Conservation (phyloP, 2,329 filamentous ascomycete species). For the Incumbomyces delicatus region DNA sequence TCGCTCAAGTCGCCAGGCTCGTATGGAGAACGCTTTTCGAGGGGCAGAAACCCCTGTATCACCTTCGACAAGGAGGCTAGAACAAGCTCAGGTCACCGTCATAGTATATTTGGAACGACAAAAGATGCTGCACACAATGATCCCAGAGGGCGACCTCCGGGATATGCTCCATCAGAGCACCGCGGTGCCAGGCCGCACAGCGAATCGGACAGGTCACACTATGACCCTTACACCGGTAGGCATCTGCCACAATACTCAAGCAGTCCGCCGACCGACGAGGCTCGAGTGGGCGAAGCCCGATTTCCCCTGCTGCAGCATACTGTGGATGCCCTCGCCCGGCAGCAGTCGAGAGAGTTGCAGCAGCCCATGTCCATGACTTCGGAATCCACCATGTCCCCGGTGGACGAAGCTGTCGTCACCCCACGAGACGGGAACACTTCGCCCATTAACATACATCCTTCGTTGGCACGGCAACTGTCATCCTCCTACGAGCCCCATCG, state of each 20-base stretch:
- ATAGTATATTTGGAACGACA: constrained; percentile 31
- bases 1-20: constrained; percentile 21
- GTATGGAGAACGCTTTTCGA: constrained; percentile 30
- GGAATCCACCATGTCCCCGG: constrained; percentile 15
- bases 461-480: constrained; percentile 7
- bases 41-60: constrained; percentile 32
- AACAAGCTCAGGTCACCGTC: constrained; percentile 30
- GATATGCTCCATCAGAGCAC: constrained; percentile 12
- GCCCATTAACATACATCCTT: constrained; percentile 10
- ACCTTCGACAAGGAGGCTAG: constrained; percentile 33
- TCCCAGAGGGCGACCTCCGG: constrained; percentile 14
- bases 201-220: constrained; percentile 18
- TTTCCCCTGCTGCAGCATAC: constrained; percentile 21
- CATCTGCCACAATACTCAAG: constrained; percentile 15
- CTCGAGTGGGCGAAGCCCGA: constrained; percentile 19
- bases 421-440: constrained; percentile 13
- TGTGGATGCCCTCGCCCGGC: constrained; percentile 20
- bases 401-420: constrained; percentile 13
- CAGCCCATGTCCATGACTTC: constrained; percentile 15
- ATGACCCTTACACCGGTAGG: constrained; percentile 19
- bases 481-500: constrained; percentile 18
- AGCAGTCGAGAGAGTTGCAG: constrained; percentile 12
- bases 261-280: constrained; percentile 16
- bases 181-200: constrained; percentile 16
- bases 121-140: constrained; percentile 23